Evolutionary conservation across 805 yeast genomes (phyloP), one percentile per base, ranked within the genome.

Genomic region (Metschnikowia amazonensis): DNA sequence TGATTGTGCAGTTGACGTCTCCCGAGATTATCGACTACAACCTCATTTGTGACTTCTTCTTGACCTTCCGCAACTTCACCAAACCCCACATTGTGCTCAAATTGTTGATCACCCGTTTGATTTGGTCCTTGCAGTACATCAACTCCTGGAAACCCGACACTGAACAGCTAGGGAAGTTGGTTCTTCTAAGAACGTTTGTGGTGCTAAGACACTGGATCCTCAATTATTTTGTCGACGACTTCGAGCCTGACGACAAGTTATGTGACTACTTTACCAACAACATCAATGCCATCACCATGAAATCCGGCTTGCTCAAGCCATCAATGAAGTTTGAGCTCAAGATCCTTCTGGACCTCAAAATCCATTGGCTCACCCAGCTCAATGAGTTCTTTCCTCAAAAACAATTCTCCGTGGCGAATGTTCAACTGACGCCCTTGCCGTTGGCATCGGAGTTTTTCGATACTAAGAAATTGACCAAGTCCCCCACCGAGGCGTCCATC

Each of bases 211-310:
- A 88, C 67, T 92, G 98, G 96, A 63, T 92, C 16, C 65, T 87
- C 48, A 92, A 90, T 63, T 90, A 87, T 62, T 94, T 89, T 57
- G 75, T 81, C 34, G 92, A 87, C 60, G 98, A 94, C 63, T 94
- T 72, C 49, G 65, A 63, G 40, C 42, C 59, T 13, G 63, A 70
- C 51, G 45, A 46, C 4, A 45, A 50, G 25, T 52, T 72, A 28
- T 67, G 76, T 50, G 72, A 71, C 42, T 30, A 47, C 16, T 70
- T 90, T 60, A 68, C 84, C 21, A 64, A 76, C 13, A 72, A 77
- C 39, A 55, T 66, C 17, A 70, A 74, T 44, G 64, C 84, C 28
- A 53, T 70, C 29, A 59, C 66, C 14, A 44, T 43, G 23, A 57
- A 60, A 34, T 67, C 72, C n/a, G 55, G 59, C 24, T 56, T 71